Percentiles rank a stretch among this genome's conserved stretches.
Evolutionary conservation across 1,284 basidiomycete species (phyloP).

Genomic region (Cerrena zonata): DNA sequence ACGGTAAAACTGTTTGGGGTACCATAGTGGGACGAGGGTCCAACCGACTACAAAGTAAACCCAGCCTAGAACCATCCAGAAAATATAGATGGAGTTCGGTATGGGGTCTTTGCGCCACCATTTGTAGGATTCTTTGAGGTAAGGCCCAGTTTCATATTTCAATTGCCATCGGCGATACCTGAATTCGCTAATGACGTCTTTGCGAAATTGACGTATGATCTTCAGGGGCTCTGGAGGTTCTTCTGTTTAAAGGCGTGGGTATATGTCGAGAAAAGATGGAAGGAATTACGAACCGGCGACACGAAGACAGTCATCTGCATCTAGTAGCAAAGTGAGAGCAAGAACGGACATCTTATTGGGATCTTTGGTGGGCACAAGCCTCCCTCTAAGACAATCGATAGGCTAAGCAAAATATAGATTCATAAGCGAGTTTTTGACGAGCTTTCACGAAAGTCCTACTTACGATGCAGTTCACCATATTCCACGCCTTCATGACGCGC

Average conservation of each 20-base stretch:
- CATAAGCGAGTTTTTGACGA: too few relatives aligned
- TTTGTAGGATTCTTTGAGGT: background rate
- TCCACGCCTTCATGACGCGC: background rate
- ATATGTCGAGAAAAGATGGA: background rate
- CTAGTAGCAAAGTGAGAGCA: background rate
- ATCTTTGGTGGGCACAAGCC: background rate
- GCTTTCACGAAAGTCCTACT: too few relatives aligned
- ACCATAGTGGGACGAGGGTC: too few relatives aligned
- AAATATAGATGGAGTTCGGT: background rate
- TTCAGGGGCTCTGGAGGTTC: background rate
- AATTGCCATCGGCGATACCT: background rate
- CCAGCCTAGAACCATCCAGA: background rate
- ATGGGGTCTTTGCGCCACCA: background rate
- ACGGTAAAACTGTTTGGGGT: too few relatives aligned
- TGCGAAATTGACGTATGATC: background rate
- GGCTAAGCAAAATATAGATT: background rate
- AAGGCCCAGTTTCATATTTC: background rate
- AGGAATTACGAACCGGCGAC: background rate
- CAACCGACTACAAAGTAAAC: background rate
- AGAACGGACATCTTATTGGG: background rate
- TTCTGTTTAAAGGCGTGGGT: background rate
- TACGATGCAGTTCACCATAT: background rate
- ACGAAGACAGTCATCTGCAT: background rate
- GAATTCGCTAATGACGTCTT: background rate
- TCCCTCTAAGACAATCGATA: background rate